Percentiles rank a stretch among this genome's conserved stretches.
phyloP scores from a whole-genome alignment of 352 stramenopile species.

The Pythium insidiosum region DNA sequence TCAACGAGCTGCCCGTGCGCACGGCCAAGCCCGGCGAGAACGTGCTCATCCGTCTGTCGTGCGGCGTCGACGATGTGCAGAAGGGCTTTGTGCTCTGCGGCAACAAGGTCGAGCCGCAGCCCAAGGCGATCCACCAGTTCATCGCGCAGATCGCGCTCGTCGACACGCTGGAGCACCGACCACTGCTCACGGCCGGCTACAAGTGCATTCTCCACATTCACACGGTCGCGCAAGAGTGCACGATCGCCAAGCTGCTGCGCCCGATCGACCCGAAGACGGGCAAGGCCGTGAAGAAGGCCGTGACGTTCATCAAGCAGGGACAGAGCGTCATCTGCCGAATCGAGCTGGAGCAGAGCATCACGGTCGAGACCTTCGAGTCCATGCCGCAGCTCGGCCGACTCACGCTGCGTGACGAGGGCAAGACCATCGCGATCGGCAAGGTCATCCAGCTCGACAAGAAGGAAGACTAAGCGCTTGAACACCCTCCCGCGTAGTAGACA shows the following conservation, averaged over 20 bases:
- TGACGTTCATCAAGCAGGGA: conserved; percentile 94
- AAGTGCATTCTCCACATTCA: conserved; percentile 98
- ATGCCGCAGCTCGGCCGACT: conserved; percentile 96
- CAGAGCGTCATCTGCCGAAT: conserved; percentile 93
- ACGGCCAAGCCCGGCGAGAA: conserved; percentile 97
- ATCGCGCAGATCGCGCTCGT: conserved; percentile 93
- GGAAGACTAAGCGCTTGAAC: conserved; percentile 18
- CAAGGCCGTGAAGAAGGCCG: conserved; percentile 88
- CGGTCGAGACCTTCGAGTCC: conserved; percentile 92
- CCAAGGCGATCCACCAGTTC: conserved; percentile 71
- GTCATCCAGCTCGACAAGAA: conserved; percentile 91
- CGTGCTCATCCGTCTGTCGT: conserved; percentile 93
- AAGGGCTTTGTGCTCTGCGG: conserved; percentile 94
- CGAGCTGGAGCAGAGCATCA: conserved; percentile 90
- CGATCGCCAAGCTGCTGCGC: conserved; percentile 88
- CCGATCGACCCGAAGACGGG: conserved; percentile 87
- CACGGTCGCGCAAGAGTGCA: conserved; percentile 94
- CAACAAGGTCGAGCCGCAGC: conserved; percentile 29
- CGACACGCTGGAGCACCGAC: conserved; percentile 95
- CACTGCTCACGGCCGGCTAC: conserved; percentile 96
- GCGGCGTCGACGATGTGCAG: conserved; percentile 75
- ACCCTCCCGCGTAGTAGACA: too few relatives aligned
- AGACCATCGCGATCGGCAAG: conserved; percentile 98
- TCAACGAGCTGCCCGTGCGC: conserved; percentile 92
- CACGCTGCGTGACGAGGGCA: conserved; percentile 97